Conservation (phyloP, 176 grass and related monocot genomes). For the Otatea glauca region DNA sequence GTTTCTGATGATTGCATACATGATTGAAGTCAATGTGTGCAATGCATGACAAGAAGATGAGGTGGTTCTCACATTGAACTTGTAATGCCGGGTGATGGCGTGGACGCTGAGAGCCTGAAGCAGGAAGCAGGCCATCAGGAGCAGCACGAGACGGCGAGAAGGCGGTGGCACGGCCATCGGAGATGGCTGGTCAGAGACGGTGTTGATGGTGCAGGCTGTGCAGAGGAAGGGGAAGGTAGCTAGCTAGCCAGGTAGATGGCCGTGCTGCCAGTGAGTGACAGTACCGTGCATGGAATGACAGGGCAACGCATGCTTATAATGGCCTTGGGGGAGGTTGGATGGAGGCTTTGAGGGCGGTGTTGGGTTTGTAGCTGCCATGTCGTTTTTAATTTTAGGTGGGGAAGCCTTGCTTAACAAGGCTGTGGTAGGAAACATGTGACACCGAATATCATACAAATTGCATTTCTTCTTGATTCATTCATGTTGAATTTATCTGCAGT, state of each 20-base stretch:
- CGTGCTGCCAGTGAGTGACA: neutral
- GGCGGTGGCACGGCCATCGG: neutral
- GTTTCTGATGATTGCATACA: neutral
- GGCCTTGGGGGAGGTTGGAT: neutral
- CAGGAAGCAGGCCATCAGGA: conserved; percentile 49
- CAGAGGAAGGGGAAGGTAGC: no score
- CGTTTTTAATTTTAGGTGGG: conserved; percentile 78
- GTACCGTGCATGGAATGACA: conserved; percentile 42
- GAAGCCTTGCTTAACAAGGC: conserved; percentile 63
- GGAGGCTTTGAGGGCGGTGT: conserved; percentile 27
- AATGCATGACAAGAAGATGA: neutral
- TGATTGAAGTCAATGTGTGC: neutral
- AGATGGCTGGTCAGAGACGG: neutral
- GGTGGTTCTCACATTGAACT: conserved; percentile 74
- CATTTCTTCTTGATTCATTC: neutral
- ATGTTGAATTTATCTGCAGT: neutral
- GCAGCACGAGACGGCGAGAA: neutral
- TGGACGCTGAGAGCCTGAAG: conserved; percentile 45
- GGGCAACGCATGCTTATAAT: conserved; percentile 50
- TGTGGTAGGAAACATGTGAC: conserved; percentile 46
- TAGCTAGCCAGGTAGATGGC: neutral
- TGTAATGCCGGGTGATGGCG: conserved; percentile 62
- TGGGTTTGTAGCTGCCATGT: conserved; percentile 69
- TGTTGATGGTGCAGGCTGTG: no score
- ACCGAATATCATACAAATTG: neutral